These are phyloP conservation scores for Metschnikowia bowlesiae DNA, from an alignment of 805 yeast genomes.

Conservation along the genomic window DNA sequence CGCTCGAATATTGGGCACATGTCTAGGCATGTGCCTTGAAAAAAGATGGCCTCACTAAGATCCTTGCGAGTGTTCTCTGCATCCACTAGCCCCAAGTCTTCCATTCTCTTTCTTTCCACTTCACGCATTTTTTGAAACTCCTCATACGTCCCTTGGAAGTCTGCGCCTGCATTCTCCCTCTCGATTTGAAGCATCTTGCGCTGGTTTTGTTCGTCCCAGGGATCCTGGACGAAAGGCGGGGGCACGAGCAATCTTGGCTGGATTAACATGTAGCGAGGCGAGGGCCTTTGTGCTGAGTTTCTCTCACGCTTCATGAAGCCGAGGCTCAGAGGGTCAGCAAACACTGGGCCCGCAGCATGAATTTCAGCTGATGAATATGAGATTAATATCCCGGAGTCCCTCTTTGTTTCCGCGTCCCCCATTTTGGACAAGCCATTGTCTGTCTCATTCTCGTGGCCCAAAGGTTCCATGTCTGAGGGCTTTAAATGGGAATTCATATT, in stretches of 20 bases:
- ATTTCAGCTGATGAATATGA: slow-evolving; percentile 5
- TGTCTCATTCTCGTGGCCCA: not conserved
- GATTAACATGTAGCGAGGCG: slow-evolving; percentile 32
- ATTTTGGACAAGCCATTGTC: not conserved
- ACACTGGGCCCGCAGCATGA: slow-evolving; percentile 26
- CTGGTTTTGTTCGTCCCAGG: slow-evolving; percentile 80
- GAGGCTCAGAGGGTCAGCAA: slow-evolving; percentile 24
- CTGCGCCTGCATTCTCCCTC: slow-evolving; percentile 39
- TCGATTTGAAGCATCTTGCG: slow-evolving; percentile 53
- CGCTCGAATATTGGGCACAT: slow-evolving; percentile 97
- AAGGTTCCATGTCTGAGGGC: not conserved
- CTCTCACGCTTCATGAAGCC: slow-evolving; percentile 23
- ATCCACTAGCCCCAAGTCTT: slow-evolving; percentile 75
- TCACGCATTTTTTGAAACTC: slow-evolving; percentile 71
- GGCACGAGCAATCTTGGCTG: slow-evolving; percentile 35
- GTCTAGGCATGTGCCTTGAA: slow-evolving; percentile 82
- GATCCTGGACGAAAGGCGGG: slow-evolving; percentile 33
- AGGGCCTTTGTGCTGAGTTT: slow-evolving; percentile 20
- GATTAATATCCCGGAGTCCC: not conserved
- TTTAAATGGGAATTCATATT: not conserved
- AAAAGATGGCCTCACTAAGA: slow-evolving; percentile 81
- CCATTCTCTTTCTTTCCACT: slow-evolving; percentile 74
- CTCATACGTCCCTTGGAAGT: slow-evolving; percentile 70
- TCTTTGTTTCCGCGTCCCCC: not conserved
- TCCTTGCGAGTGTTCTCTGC: slow-evolving; percentile 77